Evolutionary conservation across 345 rosid genomes (phyloP).

Genomic region (Chamaenerion angustifolium): DNA sequence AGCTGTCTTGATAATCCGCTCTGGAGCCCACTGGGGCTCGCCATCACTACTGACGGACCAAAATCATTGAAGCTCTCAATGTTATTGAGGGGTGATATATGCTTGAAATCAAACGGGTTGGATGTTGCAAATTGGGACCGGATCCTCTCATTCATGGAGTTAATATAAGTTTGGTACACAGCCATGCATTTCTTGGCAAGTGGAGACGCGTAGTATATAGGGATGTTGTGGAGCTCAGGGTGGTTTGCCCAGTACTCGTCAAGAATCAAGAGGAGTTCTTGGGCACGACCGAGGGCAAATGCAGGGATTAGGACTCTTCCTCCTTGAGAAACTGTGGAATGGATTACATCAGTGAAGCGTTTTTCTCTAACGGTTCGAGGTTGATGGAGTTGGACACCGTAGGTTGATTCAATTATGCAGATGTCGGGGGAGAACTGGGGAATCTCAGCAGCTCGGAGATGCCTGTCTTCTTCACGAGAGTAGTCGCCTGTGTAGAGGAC

Average conservation of each 20-base stretch:
- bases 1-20: constrained; percentile 86
- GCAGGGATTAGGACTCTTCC: constrained; percentile 88
- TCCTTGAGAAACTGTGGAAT: constrained; percentile 72
- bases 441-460: constrained; percentile 88
- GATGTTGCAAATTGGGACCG: constrained; percentile 82
- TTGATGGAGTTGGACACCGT: constrained; percentile 94
- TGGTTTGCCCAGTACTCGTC: constrained; percentile 91
- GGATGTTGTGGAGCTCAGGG: constrained; percentile 78
- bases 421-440: constrained; percentile 96
- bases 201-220: constrained; percentile 88
- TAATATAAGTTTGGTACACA: constrained; percentile 89
- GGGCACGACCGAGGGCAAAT: constrained; percentile 77
- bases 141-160: constrained; percentile 90
- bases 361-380: constrained; percentile 78
- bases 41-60: constrained; percentile 93
- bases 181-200: constrained; percentile 95
- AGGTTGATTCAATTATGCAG: constrained; percentile 90
- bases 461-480: constrained; percentile 90
- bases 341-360: constrained; percentile 89
- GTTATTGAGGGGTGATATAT: constrained; percentile 65
- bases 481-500: constrained; percentile 92
- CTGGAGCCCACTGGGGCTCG: constrained; percentile 84
- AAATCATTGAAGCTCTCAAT: constrained; percentile 77
- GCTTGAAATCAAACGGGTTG: constrained; percentile 89
- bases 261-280: constrained; percentile 67